Evolutionary conservation across 768 basidiomycete species (phyloP).

Genomic region (Lentinula guzmanii): DNA sequence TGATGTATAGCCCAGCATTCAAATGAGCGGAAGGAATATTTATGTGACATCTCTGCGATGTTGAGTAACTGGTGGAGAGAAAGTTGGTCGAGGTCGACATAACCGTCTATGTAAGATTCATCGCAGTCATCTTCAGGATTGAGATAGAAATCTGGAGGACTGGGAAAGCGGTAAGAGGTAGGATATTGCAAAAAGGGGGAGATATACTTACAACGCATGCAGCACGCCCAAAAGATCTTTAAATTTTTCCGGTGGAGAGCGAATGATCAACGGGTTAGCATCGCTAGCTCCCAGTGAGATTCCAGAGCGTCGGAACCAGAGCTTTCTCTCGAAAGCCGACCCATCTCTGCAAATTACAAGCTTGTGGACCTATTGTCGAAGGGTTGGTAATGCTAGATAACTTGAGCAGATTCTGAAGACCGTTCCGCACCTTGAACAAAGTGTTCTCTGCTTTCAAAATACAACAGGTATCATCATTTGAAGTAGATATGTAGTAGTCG

Average conservation of each 20-base stretch:
- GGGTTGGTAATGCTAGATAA: not conserved
- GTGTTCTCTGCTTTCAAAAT: slow-evolving; percentile 56
- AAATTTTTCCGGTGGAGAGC: slow-evolving; percentile 37
- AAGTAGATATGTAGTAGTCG: not conserved
- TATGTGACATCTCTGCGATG: slow-evolving; percentile 39
- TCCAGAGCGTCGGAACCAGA: slow-evolving; percentile 23
- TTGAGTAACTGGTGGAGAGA: slow-evolving; percentile 29
- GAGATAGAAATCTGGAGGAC: slow-evolving; percentile 33
- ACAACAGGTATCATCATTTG: slow-evolving; percentile 39
- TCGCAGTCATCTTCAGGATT: slow-evolving; percentile 8
- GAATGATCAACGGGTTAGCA: slow-evolving; percentile 28
- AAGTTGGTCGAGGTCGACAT: not conserved
- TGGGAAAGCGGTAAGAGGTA: slow-evolving; percentile 9
- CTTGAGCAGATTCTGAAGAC: not conserved
- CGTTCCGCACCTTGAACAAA: slow-evolving; percentile 50
- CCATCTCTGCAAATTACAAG: slow-evolving; percentile 35
- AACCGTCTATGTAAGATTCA: not conserved
- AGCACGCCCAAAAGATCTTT: slow-evolving; percentile 45
- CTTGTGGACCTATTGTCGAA: slow-evolving; percentile 34
- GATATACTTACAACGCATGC: slow-evolving; percentile 35
- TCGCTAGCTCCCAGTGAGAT: slow-evolving; percentile 22
- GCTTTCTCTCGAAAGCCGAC: slow-evolving; percentile 32
- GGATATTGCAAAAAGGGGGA: not conserved
- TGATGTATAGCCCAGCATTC: slow-evolving; percentile 38
- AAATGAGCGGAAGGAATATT: slow-evolving; percentile 40